Evolutionary conservation across 805 yeast species (phyloP).

Genomic region (Lachancea kluyveri): DNA sequence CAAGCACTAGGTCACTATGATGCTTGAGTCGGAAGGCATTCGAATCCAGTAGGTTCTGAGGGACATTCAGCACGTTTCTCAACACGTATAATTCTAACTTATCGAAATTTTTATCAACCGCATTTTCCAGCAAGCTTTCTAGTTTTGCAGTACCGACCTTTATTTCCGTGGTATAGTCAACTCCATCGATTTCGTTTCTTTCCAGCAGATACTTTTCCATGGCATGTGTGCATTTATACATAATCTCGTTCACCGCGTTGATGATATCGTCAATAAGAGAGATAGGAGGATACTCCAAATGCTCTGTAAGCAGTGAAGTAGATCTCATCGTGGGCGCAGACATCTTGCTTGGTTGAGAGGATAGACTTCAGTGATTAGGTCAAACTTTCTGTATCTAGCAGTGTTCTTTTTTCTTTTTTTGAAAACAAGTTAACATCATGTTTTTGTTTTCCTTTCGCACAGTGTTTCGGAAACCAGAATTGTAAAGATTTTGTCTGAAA

Average conservation of each 20-base stretch:
- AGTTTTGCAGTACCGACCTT: slow-evolving; percentile 74
- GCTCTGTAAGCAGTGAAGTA: slow-evolving; percentile 68
- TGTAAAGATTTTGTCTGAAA: too few species aligned
- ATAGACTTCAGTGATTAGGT: too few species aligned
- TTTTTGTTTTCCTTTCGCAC: too few species aligned
- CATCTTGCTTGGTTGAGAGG: too few species aligned
- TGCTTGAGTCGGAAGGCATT: slow-evolving; percentile 68
- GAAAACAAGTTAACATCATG: too few species aligned
- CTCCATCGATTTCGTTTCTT: slow-evolving; percentile 15
- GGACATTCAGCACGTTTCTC: slow-evolving; percentile 69
- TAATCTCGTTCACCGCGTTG: slow-evolving; percentile 76
- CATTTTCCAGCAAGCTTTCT: slow-evolving; percentile 67
- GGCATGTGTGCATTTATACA: slow-evolving; percentile 76
- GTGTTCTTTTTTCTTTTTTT: too few species aligned
- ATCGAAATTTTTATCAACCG: slow-evolving; percentile 79
- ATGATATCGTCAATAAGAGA: slow-evolving; percentile 81
- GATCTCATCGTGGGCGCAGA: slow-evolving; percentile 34
- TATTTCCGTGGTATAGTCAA: slow-evolving; percentile 45
- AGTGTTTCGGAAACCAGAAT: too few species aligned
- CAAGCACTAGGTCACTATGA: slow-evolving; percentile 46
- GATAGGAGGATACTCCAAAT: slow-evolving; percentile 78
- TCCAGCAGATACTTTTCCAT: slow-evolving; percentile 56
- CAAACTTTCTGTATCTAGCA: too few species aligned
- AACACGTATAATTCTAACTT: slow-evolving; percentile 76
- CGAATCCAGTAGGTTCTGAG: slow-evolving; percentile 51